phyloP scores from a whole-genome alignment of 805 yeast genomes.

The Middelhovenomyces tepae region DNA sequence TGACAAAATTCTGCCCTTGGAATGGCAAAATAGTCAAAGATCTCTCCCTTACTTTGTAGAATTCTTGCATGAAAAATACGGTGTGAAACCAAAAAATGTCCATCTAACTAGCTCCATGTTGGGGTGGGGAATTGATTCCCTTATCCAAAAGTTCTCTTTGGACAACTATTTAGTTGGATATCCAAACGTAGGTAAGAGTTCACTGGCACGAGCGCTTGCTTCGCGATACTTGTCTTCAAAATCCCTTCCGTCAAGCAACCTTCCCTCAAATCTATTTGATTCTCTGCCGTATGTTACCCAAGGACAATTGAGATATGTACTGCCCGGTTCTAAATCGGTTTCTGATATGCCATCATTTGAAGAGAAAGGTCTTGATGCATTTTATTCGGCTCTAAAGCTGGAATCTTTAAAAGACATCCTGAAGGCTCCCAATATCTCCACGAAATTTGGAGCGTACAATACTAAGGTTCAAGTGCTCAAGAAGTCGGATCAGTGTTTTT shows the following conservation, averaged over 20 bases:
- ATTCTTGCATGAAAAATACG: slow-evolving; percentile 27
- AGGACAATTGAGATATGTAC: slow-evolving; percentile 34
- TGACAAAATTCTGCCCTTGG: slow-evolving; percentile 35
- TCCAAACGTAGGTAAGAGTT: slow-evolving; percentile 83
- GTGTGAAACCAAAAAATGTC: slow-evolving; percentile 35
- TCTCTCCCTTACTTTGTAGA: slow-evolving; percentile 22
- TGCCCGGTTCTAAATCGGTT: slow-evolving; percentile 24
- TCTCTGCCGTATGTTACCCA: slow-evolving; percentile 68
- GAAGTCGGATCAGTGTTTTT: slow-evolving; percentile 26
- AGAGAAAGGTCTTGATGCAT: slow-evolving; percentile 23
- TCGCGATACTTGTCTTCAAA: slow-evolving; percentile 25
- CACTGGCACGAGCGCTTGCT: slow-evolving; percentile 61
- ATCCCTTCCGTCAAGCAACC: slow-evolving; percentile 16
- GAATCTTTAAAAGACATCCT: slow-evolving; percentile 16
- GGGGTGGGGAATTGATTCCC: slow-evolving; percentile 42
- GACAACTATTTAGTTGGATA: slow-evolving; percentile 56
- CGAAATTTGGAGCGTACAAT: slow-evolving; percentile 17
- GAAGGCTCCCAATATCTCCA: slow-evolving; percentile 18
- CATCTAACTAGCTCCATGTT: slow-evolving; percentile 41
- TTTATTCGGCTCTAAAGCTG: slow-evolving; percentile 14
- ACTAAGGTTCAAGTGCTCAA: slow-evolving; percentile 18
- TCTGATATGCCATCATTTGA: slow-evolving; percentile 26
- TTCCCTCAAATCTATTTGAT: slow-evolving; percentile 36
- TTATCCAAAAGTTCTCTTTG: slow-evolving; percentile 32
- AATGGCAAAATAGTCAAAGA: slow-evolving; percentile 19